Conservation (phyloP, 208 protist genomes). For the Kentomonas sorsogonicus region DNA sequence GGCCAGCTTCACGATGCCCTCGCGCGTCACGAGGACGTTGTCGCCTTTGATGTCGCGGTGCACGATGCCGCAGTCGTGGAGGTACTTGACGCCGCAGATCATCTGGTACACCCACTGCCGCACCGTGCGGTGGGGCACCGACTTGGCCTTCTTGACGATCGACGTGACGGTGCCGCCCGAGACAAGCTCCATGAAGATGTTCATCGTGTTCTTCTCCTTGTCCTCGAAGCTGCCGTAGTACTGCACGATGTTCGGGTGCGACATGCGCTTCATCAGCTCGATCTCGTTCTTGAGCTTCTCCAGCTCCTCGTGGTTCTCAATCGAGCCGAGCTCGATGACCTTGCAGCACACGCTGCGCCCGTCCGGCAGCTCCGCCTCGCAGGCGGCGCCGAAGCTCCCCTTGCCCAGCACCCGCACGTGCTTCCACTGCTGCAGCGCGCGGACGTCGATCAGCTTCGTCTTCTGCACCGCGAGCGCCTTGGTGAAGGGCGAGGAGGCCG, state of each 20-base stretch:
- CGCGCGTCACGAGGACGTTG: slow-evolving; percentile 83
- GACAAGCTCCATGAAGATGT: slow-evolving; percentile 93
- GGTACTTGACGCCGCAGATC: slow-evolving; percentile 82
- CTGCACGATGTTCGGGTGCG: slow-evolving; percentile 88
- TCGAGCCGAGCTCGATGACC: slow-evolving; percentile 72
- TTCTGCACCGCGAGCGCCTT: slow-evolving; percentile 15
- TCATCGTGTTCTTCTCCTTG: slow-evolving; percentile 54
- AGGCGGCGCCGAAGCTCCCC: slow-evolving; percentile 83
- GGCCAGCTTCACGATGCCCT: slow-evolving; percentile 86
- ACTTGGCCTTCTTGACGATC: slow-evolving; percentile 77
- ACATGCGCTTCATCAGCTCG: slow-evolving; percentile 73
- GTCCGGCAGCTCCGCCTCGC: slow-evolving; percentile 61
- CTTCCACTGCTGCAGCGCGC: slow-evolving; percentile 64
- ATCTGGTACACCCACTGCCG: slow-evolving; percentile 89
- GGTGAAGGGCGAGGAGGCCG: slow-evolving; percentile 11
- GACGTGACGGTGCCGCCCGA: slow-evolving; percentile 73
- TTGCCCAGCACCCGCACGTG: slow-evolving; percentile 76
- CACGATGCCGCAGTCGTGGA: slow-evolving; percentile 86
- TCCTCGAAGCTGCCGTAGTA: slow-evolving; percentile 87
- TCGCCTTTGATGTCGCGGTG: slow-evolving; percentile 91
- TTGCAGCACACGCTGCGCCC: slow-evolving; percentile 81
- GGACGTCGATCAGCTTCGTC: slow-evolving; percentile 36
- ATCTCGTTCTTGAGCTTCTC: slow-evolving; percentile 82
- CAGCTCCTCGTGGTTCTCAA: slow-evolving; percentile 60
- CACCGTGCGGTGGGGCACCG: slow-evolving; percentile 61